Evolutionary conservation across 2,329 filamentous ascomycete species (phyloP), one percentile per base, ranked within the genome.

Genomic region (Sphaerulina musiva): DNA sequence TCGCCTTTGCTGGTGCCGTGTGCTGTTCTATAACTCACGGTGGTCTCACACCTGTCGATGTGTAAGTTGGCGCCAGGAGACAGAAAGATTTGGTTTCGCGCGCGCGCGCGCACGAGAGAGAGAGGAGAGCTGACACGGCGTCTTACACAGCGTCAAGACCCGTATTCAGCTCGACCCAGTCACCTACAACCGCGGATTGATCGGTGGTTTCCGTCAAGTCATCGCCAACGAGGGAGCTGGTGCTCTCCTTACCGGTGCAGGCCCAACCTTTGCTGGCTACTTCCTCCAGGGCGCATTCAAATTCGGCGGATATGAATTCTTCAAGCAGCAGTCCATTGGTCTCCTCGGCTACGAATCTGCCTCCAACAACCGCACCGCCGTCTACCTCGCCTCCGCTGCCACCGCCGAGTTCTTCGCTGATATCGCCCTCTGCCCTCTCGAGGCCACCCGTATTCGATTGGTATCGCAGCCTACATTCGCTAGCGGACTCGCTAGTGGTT

Each of bases 21-120:
- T 96, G 93, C 85, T 98, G 93, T 78, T 93, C 91, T 68, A 79
- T 97, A 78, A 98, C 93, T 72, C 93, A 98, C 83, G 93, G 92
- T 76, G 87, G 82, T 71, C 85, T 97, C 69, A 98, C 93, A 66
- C 93, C 93, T 72, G 90, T 98, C 76, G 93, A 98, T 87, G 93
- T 98, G 92, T 97, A 93, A 76, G 92, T 88, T 58, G 54, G 40
- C 32, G 43, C 46, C 7, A 38, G 7, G 11, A 34, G 40, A 50
- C 23, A 10, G 40, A 10, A 14, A 10, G 32, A 39, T 40, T n/a
- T 4, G 40, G 6, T 17, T n/a, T 7, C 8, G 51, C 36, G 6
- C 34, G 36, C 29, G 9, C 29, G 9, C 23, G 23, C 14, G 38
- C 36, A 20, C 42, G 47, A 23, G 14, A 20, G 7, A 31, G 42